Base-by-base conservation (phyloP, 2,329 filamentous ascomycete species). In the Sphaceloma murrayae region DNA sequence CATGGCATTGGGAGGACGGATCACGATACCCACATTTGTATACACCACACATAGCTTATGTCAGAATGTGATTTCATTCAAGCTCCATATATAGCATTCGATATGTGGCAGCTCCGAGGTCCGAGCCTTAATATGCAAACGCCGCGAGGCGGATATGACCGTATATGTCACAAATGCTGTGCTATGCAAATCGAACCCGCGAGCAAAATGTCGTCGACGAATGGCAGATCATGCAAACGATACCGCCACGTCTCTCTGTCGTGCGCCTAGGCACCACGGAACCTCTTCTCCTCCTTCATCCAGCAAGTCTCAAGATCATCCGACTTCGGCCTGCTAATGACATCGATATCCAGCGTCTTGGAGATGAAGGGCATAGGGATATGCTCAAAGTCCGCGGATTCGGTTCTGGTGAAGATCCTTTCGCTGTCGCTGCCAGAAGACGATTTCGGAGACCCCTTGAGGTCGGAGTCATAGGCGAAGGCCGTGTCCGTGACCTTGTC, bases 281-380 rank as follows among this genome's bases (percentile, higher is more conserved):
- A n/a, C n/a, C n/a, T n/a, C 24, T 22, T 30, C 9, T 29, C 24
- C 22, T 29, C 36, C 13, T 40, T 16, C n/a, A 30, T 9, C 36
- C 36, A 29, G 36, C 9, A 17, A 17, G 19, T 29, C 16, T 29
- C 36, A 5, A 19, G n/a, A 9, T 40, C 36, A 8, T 40, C 24
- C 6, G 36, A 40, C 24, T 17, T 11, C n/a, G 36, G 36, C 17
- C 36, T 13, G 24, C 24, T 40, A n/a, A 9, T 26, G 4, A 40
- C 16, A 22, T 40, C 36, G 10, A 40, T 29, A 11, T 40, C 36
- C 10, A 29, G 19, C 10, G 36, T 30, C 36, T 40, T 40, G 14
- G 22, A 16, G 24, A 40, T 40, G 24, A 40, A 40, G 1, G 22
- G 36, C 36, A 40, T 40, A 3, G 36, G 36, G 4, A 40, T 40